Evolutionary conservation across 2,329 filamentous ascomycete genomes (phyloP), one percentile per base, ranked within the genome.

Genomic region (Hymenoscyphus infarciens): DNA sequence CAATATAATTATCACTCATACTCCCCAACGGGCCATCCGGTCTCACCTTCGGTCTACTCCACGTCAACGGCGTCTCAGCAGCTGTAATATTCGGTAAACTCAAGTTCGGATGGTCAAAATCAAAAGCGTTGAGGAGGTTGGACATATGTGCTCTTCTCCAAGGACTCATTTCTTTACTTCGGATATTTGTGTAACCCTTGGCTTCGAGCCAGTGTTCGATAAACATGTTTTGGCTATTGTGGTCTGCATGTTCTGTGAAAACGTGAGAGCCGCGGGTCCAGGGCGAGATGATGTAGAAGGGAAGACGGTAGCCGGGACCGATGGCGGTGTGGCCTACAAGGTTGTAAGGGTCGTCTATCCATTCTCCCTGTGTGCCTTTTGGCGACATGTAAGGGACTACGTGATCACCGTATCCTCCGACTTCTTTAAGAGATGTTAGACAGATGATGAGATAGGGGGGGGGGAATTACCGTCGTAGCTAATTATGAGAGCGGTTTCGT

Each of bases 201-300:
- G 78, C 75, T 5, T 69, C 72, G 16, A 81, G 73, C 80, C 80
- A 82, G 67, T 79, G 70, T 71, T 83, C 64, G 0, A 84, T 69
- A 66, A 84, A 84, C 52, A 82, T 72, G 31, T 83, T 81, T 63
- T 84, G 82, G 0, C 82, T 84, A 65, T 77, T 83, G 70, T 84
- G 82, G 67, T 84, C 82, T 5, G 78, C 76, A 53, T 81, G 80
- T 68, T 84, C 82, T 0, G 80, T 82, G 64, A 82, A 83, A 2
- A 84, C 81, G 25, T 81, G 77, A 8, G 79, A 80, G 11, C 80
- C 80, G 15, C 82, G 79, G 0, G 82, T 84, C 77, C 80, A 84
- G 0, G 82, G 82, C 0, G 82, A 84, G 61, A 84, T 76, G 70
- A 84, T 82, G 66, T 81, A 81, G 64, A 84, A 81, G 0, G 82